Evolutionary conservation across 1,284 basidiomycete genomes (phyloP), one percentile per base, ranked within the genome.

Genomic region (Moesziomyces parantarcticus): DNA sequence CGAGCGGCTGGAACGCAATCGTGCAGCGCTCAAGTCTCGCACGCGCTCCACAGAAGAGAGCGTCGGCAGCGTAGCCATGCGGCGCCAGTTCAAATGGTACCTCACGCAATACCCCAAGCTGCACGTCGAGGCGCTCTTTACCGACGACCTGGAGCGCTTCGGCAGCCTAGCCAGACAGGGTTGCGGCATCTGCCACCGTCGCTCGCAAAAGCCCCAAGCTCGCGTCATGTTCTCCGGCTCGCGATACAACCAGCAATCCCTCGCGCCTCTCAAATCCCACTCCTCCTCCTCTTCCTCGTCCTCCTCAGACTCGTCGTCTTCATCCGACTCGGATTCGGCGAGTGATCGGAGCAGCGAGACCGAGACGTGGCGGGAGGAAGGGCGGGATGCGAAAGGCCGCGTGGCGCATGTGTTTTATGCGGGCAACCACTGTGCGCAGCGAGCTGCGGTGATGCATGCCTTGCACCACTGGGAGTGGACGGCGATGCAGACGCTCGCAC

Each of bases 31-130:
- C 7, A 57, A 54, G 29, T 49, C 47, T 11, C 43, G 55, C 13
- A 55, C 69, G 44, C 34, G 55, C 10, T 64, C 60, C 20, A 51
- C 45, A 16, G 71, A 74, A 34, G 71, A 74, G 39, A 58, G 54
- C 9, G 67, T 77, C 1, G 50, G 55, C 8, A 67, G 63, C 21
- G 58, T 57, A 8, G 39, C 54, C 8, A 71, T 68, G 67, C 56
- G 75, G 6, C 26, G 75, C 3, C 72, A 77, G 44, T 77, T 77
- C 52, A 57, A 58, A 25, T 77, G 75, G 75, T 77, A 77, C 34
- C 55, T 77, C 5, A 53, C 40, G 7, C 46, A 59, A 41, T 75
- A 72, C 39, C 75, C 75, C 2, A 62, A 60, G 40, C 53, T 77
- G 10, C 23, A 43, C 1, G 32, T 65, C 18, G 45, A 61, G 22